Evolutionary conservation across 805 yeast species (phyloP).

Genomic region (Cyberlindnera mycetangii): DNA sequence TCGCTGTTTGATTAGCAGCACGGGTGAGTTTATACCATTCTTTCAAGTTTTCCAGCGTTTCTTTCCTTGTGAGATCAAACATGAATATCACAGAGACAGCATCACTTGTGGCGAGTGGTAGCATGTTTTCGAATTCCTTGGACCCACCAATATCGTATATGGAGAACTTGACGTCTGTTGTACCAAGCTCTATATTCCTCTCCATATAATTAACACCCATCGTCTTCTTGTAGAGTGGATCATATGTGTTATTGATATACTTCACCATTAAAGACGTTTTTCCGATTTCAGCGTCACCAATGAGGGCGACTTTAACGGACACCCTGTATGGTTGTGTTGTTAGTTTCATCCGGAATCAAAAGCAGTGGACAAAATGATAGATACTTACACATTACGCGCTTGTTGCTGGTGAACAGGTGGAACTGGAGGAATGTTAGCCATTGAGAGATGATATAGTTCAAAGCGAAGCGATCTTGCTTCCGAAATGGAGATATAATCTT

Average conservation of each 20-base stretch:
- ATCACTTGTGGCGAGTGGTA: constrained; percentile 87
- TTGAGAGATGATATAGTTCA: too few relatives aligned
- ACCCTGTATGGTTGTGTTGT: constrained; percentile 33
- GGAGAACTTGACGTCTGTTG: constrained; percentile 85
- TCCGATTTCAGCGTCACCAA: constrained; percentile 96
- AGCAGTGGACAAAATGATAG: background rate
- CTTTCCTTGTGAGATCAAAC: constrained; percentile 85
- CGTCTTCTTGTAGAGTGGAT: constrained; percentile 89
- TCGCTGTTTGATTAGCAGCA: constrained; percentile 85
- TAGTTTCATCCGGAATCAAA: constrained; percentile 1
- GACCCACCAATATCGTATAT: constrained; percentile 98
- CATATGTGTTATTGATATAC: constrained; percentile 92
- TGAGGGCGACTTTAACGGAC: constrained; percentile 81
- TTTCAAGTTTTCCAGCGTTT: constrained; percentile 81
- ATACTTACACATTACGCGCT: constrained; percentile 22
- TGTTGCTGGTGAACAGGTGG: constrained; percentile 24
- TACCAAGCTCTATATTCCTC: constrained; percentile 75
- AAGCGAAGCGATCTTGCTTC: too few relatives aligned
- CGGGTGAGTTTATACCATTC: constrained; percentile 95
- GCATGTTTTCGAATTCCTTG: constrained; percentile 90
- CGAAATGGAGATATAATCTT: background rate
- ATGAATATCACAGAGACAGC: constrained; percentile 88
- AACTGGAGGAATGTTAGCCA: constrained; percentile 16
- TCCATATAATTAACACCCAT: constrained; percentile 95
- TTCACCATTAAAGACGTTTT: constrained; percentile 96